Evolutionary conservation across 345 rosid species (phyloP).

Genomic region (Linum tenue): DNA sequence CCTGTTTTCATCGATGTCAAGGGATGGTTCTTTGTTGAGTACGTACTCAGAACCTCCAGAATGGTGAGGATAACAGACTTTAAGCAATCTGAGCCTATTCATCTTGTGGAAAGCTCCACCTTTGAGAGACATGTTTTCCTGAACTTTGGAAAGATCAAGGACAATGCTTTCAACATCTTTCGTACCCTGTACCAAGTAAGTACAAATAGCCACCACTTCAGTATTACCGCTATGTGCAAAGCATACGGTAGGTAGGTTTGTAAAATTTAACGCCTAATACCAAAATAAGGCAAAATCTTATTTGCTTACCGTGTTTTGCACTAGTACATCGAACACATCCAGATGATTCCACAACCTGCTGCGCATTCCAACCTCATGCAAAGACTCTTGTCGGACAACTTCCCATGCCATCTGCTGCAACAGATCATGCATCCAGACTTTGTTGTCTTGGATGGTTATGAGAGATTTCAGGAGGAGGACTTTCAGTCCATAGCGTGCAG

Average conservation of each 20-base stretch:
- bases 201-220: background rate
- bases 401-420: slow-evolving; percentile 8
- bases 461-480: slow-evolving; percentile 11
- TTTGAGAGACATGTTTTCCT: background rate
- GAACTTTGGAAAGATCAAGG: background rate
- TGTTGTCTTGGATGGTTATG: background rate
- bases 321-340: slow-evolving; percentile 5
- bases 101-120: background rate
- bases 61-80: background rate
- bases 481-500: slow-evolving; percentile 1
- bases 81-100: background rate
- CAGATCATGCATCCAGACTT: slow-evolving; percentile 4
- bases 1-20: too few species aligned
- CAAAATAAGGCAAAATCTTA: too few species aligned
- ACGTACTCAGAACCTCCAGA: background rate
- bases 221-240: background rate
- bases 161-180: background rate
- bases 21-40: too few species aligned
- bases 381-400: slow-evolving; percentile 6
- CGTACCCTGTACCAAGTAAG: background rate
- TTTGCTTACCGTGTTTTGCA: background rate
- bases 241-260: background rate
- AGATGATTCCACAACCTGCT: slow-evolving; percentile 11
- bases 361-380: slow-evolving; percentile 1
- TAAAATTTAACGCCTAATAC: background rate